Conservation (phyloP, 306 rosid species). For the Cicer bijugum region DNA sequence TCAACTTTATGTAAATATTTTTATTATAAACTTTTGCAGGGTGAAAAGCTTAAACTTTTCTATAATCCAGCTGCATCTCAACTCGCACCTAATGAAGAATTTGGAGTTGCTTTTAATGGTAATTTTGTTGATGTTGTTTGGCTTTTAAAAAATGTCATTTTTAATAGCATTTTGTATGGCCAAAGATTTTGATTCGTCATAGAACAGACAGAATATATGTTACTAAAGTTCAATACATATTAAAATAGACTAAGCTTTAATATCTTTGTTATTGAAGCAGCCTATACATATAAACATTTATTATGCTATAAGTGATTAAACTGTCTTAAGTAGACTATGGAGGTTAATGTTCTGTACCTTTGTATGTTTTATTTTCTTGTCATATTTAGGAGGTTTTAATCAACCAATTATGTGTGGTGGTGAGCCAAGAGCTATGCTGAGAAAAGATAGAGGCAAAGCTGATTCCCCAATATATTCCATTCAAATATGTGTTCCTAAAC, state of each 20-base stretch:
- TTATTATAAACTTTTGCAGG: constrained; percentile 58
- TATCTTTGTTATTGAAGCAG: no score
- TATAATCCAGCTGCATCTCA: constrained; percentile 78
- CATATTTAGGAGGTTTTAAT: constrained; percentile 81
- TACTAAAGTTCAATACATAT: neutral
- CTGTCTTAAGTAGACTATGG: neutral
- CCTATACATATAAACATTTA: no score
- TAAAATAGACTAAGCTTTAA: no score
- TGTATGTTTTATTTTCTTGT: neutral
- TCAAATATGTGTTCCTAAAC: constrained; percentile 90
- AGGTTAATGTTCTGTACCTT: neutral
- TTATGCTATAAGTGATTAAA: neutral
- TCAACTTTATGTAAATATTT: constrained; percentile 3
- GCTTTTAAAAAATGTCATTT: constrained; percentile 1
- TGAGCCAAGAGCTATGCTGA: constrained; percentile 87
- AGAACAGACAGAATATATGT: neutral
- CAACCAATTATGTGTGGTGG: constrained; percentile 98
- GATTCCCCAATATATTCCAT: constrained; percentile 78
- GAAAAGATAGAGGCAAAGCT: constrained; percentile 81
- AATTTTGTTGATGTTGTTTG: constrained; percentile 28
- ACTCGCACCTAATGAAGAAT: constrained; percentile 76
- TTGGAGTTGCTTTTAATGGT: constrained; percentile 92
- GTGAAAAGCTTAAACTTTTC: constrained; percentile 83
- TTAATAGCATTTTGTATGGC: neutral
- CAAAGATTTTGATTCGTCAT: neutral